Conservation (phyloP, 768 basidiomycete genomes). For the Suillus fuscotomentosus region DNA sequence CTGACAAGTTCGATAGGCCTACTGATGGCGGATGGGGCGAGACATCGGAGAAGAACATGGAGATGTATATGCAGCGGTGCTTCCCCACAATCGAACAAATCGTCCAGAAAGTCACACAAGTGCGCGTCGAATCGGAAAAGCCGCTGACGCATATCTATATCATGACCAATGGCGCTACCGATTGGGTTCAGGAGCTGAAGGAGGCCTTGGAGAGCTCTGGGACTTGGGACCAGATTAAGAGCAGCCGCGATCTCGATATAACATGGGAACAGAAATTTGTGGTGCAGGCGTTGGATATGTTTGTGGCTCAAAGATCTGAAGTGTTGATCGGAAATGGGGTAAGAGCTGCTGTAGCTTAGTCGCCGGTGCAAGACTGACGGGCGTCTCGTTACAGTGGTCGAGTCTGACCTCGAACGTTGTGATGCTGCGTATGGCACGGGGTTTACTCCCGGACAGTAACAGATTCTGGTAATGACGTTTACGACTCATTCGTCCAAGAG, state of each 20-base stretch:
- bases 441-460: conserved; percentile 25
- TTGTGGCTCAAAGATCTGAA: conserved; percentile 43
- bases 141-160: conserved; percentile 41
- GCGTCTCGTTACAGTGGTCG: conserved; percentile 31
- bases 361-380: conserved; percentile 1
- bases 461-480: conserved; percentile 31
- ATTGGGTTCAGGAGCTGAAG: conserved; percentile 41
- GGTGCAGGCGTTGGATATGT: conserved; percentile 50
- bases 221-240: conserved; percentile 38
- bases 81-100: conserved; percentile 41
- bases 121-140: conserved; percentile 24
- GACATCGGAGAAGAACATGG: conserved; percentile 18
- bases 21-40: conserved; percentile 18
- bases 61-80: conserved; percentile 38
- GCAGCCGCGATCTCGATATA: conserved; percentile 39
- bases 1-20: conserved; percentile 35
- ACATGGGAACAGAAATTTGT: conserved; percentile 42
- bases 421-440: conserved; percentile 34
- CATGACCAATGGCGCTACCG: conserved; percentile 42
- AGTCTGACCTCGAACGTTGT: conserved; percentile 40
- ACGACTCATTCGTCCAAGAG: not conserved
- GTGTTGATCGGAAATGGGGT: conserved; percentile 54
- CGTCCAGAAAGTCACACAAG: conserved; percentile 34
- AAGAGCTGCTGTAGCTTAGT: conserved; percentile 14
- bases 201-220: conserved; percentile 28